Conservation (phyloP, 495 filamentous ascomycete species). For the Penicillium riverlandense region DNA sequence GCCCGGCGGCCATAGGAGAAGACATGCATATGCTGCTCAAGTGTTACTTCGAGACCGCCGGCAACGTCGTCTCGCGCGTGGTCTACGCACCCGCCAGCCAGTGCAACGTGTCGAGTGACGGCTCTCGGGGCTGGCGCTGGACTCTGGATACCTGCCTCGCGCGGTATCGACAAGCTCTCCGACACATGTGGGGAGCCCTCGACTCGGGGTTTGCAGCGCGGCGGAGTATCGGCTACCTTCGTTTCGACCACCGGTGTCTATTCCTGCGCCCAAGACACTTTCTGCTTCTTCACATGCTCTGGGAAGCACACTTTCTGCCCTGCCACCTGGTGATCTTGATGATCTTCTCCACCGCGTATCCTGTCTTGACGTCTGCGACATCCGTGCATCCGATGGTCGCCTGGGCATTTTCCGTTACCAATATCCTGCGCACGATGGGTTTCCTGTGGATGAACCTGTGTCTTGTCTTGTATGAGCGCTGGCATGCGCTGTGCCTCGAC, state of each 20-base stretch:
- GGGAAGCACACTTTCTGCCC: conserved; percentile 64
- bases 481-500: conserved; percentile 48
- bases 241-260: conserved; percentile 15
- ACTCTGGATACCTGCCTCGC: conserved; percentile 45
- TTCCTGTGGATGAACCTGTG: conserved; percentile 53
- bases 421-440: conserved; percentile 47
- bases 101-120: conserved; percentile 55
- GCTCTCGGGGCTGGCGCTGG: conserved; percentile 36
- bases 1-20: conserved; percentile 60
- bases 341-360: conserved; percentile 50
- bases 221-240: conserved; percentile 17
- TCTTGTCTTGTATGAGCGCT: conserved; percentile 54
- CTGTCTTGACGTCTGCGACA: conserved; percentile 36
- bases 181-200: conserved; percentile 69
- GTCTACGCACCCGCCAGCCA: conserved; percentile 59
- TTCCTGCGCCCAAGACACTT: conserved; percentile 23
- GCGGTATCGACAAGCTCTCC: conserved; percentile 57
- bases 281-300: conserved; percentile 51
- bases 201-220: conserved; percentile 54
- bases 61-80: conserved; percentile 44
- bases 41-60: conserved; percentile 63
- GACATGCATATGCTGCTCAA: conserved; percentile 71
- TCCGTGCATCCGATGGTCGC: conserved; percentile 40
- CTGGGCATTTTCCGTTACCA: conserved; percentile 50
- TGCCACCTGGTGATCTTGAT: conserved; percentile 55